A percentile compares a stretch with the other conserved stretches of the same genome.
Evolutionary conservation across 768 basidiomycete genomes (phyloP).

Genomic region (Boletus vermiculosoides): DNA sequence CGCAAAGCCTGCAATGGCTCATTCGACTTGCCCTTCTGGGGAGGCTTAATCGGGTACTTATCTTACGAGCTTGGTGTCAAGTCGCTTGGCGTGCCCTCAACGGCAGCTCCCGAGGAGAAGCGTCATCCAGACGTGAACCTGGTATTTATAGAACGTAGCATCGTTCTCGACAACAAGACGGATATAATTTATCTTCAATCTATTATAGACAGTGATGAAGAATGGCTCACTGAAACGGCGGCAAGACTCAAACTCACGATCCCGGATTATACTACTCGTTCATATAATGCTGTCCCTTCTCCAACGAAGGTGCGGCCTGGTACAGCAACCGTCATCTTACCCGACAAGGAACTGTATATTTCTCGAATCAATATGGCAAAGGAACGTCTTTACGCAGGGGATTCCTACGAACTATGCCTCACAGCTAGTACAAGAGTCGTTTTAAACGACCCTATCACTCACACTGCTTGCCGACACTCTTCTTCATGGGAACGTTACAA

Average conservation of each 20-base stretch:
- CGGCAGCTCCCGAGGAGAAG: slow-evolving; percentile 24
- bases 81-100: slow-evolving; percentile 47
- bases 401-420: slow-evolving; percentile 92
- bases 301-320: slow-evolving; percentile 25
- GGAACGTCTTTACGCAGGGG: slow-evolving; percentile 73
- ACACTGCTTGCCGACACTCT: slow-evolving; percentile 15
- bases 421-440: slow-evolving; percentile 70
- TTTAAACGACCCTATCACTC: slow-evolving; percentile 36
- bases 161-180: slow-evolving; percentile 59
- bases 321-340: slow-evolving; percentile 44
- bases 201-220: slow-evolving; percentile 51
- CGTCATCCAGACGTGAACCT: slow-evolving; percentile 72
- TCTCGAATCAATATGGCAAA: slow-evolving; percentile 67
- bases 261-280: slow-evolving; percentile 12
- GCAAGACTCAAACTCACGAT: slow-evolving; percentile 14
- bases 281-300: slow-evolving; percentile 19
- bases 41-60: slow-evolving; percentile 73
- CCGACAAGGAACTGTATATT: slow-evolving; percentile 61
- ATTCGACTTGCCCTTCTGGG: slow-evolving; percentile 73
- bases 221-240: slow-evolving; percentile 56
- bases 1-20: slow-evolving; percentile 48
- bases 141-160: slow-evolving; percentile 74
- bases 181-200: slow-evolving; percentile 63
- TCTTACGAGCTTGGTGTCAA: slow-evolving; percentile 78
- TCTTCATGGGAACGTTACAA: slow-evolving; percentile 76